These are phyloP conservation scores for Solanum sejunctum DNA, from an alignment of 257 asterid genomes.

Conservation along the genomic window DNA sequence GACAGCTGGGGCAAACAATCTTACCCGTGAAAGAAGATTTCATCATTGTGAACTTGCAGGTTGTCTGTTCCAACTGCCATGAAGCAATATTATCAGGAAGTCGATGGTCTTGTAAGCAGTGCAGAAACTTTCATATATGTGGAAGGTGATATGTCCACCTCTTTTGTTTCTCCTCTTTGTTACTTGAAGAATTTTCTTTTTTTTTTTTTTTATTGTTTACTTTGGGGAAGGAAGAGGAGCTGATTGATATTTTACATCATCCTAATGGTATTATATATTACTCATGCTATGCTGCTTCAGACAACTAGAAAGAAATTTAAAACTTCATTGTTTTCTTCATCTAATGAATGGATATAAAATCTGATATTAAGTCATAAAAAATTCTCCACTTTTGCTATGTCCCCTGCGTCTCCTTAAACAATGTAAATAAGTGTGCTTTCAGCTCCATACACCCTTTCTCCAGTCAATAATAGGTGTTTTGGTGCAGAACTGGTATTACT, in stretches of 20 bases:
- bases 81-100: slow-evolving; percentile 39
- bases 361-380: neutral
- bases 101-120: slow-evolving; percentile 45
- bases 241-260: neutral
- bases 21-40: slow-evolving; percentile 46
- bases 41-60: slow-evolving; percentile 43
- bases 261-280: neutral
- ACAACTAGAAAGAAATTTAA: neutral
- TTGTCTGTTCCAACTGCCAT: slow-evolving; percentile 43
- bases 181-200: neutral
- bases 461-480: neutral
- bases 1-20: slow-evolving; percentile 43
- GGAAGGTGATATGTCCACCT: slow-evolving; percentile 27
- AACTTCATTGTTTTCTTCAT: neutral
- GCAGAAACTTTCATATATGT: slow-evolving; percentile 46
- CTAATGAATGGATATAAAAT: neutral
- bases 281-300: neutral
- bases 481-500: neutral
- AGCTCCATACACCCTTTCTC: neutral
- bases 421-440: neutral
- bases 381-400: neutral
- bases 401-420: neutral
- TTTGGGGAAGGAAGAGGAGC: neutral
- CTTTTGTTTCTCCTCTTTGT: neutral
- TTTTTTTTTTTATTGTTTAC: neutral